Evolutionary conservation across 164 flowering plant genomes (phyloP), one percentile per base, ranked within the genome.

Genomic region (Echeveria elegans): DNA sequence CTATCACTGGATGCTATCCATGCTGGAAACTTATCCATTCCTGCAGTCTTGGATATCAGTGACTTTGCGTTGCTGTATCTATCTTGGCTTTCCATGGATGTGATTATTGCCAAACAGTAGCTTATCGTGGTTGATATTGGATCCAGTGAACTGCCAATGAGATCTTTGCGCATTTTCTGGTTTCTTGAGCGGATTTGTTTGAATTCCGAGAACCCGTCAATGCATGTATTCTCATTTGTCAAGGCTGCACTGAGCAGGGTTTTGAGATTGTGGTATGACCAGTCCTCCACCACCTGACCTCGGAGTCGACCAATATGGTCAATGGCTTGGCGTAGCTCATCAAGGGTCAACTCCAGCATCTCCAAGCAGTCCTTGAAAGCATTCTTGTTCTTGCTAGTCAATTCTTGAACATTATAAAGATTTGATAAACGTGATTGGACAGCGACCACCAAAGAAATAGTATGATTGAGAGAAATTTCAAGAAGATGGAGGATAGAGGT

Each of bases 181-280:
- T 53, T 63, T 32, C 70, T 59, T n/a, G 68, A 66, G 38, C 68
- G 59, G 14, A 59, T 29, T 64, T 67, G 72, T 61, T 73, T 82
- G 47, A 77, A 65, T 29, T n/a, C n/a, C n/a, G n/a, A n/a, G n/a
- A n/a, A n/a, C n/a, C 86, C 86, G 26, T 78, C 77, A 29, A 77
- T 72, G 75, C 87, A 83, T 1, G 87, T 70, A 61, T 79, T 68
- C 76, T 75, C 80, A 63, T 83, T 83, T 1, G 85, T 81, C 83
- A 83, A 81, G 36, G 82, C 85, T 3, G 87, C 87, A 40, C 84
- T 81, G 48, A 83, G 68, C 4, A 79, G 73, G 71, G 79, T 76
- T 68, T 75, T 79, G 70, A 81, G 58, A 43, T 78, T 77, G 1
- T 68, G 71, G 34, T 74, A 77, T 40, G 67, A 71, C 32, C 56